phyloP scores from a whole-genome alignment of 2,329 filamentous ascomycete species.

The Penicillium polonicum region DNA sequence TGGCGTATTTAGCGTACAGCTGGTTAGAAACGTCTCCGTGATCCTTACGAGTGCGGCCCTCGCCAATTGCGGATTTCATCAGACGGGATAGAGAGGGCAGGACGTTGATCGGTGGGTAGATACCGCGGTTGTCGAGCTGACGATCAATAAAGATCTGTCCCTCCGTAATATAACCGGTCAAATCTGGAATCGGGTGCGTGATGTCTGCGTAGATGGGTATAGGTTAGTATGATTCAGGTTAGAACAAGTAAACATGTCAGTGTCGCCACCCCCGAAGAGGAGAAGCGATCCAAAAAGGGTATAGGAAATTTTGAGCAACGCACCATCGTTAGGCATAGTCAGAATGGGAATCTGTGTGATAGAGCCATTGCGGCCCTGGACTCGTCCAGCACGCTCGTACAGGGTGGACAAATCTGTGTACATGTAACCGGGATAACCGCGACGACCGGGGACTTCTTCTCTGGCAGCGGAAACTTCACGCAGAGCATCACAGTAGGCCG shows the following conservation, averaged over 20 bases:
- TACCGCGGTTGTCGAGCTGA: slow-evolving; percentile 89
- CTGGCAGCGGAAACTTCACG: slow-evolving; percentile 97
- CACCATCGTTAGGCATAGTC: slow-evolving; percentile 98
- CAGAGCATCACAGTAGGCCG: slow-evolving; percentile 96
- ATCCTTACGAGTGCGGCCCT: slow-evolving; percentile 93
- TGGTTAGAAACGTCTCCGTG: slow-evolving; percentile 99
- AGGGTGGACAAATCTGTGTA: slow-evolving; percentile 99
- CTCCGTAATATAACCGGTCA: slow-evolving; percentile 99
- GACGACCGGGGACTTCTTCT: slow-evolving; percentile 98
- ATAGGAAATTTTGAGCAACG: slow-evolving; percentile 10
- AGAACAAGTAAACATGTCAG: too few species aligned
- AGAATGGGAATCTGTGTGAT: slow-evolving; percentile 99
- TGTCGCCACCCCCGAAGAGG: too few species aligned
- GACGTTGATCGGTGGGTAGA: slow-evolving; percentile 99
- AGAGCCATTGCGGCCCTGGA: slow-evolving; percentile 92
- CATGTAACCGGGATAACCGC: slow-evolving; percentile 99
- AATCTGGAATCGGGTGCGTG: slow-evolving; percentile 96
- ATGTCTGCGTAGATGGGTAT: background rate
- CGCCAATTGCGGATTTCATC: slow-evolving; percentile 99
- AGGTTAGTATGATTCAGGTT: too few species aligned
- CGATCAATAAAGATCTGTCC: slow-evolving; percentile 98
- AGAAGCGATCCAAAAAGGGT: too few species aligned
- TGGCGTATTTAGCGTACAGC: slow-evolving; percentile 98
- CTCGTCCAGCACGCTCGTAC: slow-evolving; percentile 98
- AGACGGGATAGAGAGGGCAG: slow-evolving; percentile 95